These are phyloP conservation scores for Dactylella cylindrospora DNA, from an alignment of 2,329 filamentous ascomycete species.

Conservation along the genomic window DNA sequence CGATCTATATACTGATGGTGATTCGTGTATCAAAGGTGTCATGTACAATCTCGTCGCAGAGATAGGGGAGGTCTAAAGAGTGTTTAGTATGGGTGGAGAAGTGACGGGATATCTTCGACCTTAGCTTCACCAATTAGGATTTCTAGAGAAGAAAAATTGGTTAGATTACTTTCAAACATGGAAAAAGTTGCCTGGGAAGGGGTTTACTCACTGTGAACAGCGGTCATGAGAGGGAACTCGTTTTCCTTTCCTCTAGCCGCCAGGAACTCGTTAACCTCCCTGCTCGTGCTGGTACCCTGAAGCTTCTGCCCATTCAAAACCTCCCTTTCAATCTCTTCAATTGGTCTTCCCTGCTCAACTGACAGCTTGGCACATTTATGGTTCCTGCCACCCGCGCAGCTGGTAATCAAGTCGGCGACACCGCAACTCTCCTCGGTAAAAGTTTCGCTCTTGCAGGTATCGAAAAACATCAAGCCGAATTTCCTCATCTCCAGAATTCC, in stretches of 20 bases:
- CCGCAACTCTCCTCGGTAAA: slow-evolving; percentile 97
- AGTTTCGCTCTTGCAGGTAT: slow-evolving; percentile 76
- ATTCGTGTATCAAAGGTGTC: too few relatives aligned
- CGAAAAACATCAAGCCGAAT: slow-evolving; percentile 92
- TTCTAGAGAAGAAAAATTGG: slow-evolving; percentile 13
- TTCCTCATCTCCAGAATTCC: slow-evolving; percentile 95
- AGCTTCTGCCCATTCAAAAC: slow-evolving; percentile 97
- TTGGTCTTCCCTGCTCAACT: slow-evolving; percentile 73
- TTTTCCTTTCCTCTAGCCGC: slow-evolving; percentile 73
- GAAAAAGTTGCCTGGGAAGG: background rate
- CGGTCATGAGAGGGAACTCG: slow-evolving; percentile 90
- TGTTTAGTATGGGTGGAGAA: slow-evolving; percentile 1
- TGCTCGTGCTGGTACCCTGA: slow-evolving; percentile 88
- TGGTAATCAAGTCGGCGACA: slow-evolving; percentile 93
- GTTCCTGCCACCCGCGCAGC: slow-evolving; percentile 87
- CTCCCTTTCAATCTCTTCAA: slow-evolving; percentile 82
- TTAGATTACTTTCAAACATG: background rate
- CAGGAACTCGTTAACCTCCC: slow-evolving; percentile 87
- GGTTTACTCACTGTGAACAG: slow-evolving; percentile 62
- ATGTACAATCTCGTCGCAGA: too few relatives aligned
- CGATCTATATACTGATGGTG: too few relatives aligned
- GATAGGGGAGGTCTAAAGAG: too few relatives aligned
- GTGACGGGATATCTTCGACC: slow-evolving; percentile 34
- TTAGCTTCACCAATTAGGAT: slow-evolving; percentile 28
- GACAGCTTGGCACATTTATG: slow-evolving; percentile 90